A percentile compares a stretch with the other conserved stretches of the same genome.
These are phyloP conservation scores for Lyophyllum atratum DNA, from an alignment of 768 basidiomycete genomes.

Conservation along the genomic window DNA sequence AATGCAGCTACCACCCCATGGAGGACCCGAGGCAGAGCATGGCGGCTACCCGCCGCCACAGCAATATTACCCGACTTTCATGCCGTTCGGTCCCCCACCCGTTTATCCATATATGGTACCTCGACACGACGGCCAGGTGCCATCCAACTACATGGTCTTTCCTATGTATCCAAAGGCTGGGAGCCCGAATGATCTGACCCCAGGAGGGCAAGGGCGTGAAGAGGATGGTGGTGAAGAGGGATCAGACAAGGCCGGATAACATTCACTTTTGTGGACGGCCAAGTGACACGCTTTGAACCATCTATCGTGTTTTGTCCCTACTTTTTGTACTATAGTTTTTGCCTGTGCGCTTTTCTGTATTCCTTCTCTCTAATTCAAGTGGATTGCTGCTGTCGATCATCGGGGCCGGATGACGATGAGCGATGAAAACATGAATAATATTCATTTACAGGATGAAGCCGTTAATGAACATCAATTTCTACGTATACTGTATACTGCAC, in stretches of 20 bases:
- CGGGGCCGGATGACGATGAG: background rate
- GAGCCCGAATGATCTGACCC: constrained; percentile 14
- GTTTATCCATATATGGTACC: constrained; percentile 26
- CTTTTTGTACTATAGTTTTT: constrained; percentile 16
- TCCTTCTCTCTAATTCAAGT: background rate
- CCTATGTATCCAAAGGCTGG: constrained; percentile 23
- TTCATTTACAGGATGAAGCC: background rate
- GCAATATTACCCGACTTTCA: constrained; percentile 23
- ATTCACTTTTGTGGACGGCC: constrained; percentile 1
- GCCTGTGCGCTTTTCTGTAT: background rate
- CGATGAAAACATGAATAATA: background rate
- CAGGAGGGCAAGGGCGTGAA: constrained; percentile 18
- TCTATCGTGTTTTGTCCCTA: constrained; percentile 8
- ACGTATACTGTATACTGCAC: background rate
- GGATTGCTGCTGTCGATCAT: background rate
- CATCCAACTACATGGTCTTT: constrained; percentile 25
- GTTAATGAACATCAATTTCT: background rate
- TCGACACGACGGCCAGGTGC: constrained; percentile 29
- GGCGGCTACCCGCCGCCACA: constrained; percentile 19
- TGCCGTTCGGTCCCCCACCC: constrained; percentile 21
- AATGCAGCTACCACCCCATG: constrained; percentile 15
- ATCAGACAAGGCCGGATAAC: constrained; percentile 25
- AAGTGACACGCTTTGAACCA: constrained; percentile 10
- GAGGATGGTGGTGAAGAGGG: constrained; percentile 22
- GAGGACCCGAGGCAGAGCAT: constrained; percentile 19